Evolutionary conservation across 768 basidiomycete genomes (phyloP).

Genomic region (Fomitopsis pulvina): DNA sequence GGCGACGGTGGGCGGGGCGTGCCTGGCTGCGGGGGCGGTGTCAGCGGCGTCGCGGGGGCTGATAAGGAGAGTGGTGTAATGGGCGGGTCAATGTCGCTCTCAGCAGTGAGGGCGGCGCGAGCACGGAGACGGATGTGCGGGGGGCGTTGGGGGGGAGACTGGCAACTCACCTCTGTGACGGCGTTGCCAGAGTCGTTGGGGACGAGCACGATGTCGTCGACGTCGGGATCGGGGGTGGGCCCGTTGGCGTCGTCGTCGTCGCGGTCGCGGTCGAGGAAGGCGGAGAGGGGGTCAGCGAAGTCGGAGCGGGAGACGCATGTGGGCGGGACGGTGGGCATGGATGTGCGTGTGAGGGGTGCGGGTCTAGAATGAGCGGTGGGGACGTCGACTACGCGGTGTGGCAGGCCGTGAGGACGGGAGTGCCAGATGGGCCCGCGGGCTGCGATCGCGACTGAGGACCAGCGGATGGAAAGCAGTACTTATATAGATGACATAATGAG

Average conservation of each 20-base stretch:
- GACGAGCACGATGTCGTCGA: slow-evolving; percentile 20
- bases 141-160: neutral
- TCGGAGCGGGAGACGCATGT: slow-evolving; percentile 10
- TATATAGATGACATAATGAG: too few species aligned
- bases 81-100: neutral
- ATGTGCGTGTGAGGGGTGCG: too few species aligned
- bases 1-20: neutral
- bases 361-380: too few species aligned
- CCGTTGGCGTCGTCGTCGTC: slow-evolving; percentile 5
- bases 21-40: neutral
- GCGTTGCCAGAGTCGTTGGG: slow-evolving; percentile 17
- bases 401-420: too few species aligned
- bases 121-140: neutral
- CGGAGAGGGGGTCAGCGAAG: neutral
- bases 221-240: slow-evolving; percentile 25
- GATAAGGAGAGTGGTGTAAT: neutral
- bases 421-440: too few species aligned
- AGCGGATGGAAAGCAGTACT: too few species aligned
- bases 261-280: slow-evolving; percentile 1
- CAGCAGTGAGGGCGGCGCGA: neutral
- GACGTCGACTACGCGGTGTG: too few species aligned
- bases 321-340: slow-evolving; percentile 22
- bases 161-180: slow-evolving; percentile 13
- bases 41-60: neutral
- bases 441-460: too few species aligned